Conservation (phyloP, 257 asterid species). For the Coffea eugenioides region DNA sequence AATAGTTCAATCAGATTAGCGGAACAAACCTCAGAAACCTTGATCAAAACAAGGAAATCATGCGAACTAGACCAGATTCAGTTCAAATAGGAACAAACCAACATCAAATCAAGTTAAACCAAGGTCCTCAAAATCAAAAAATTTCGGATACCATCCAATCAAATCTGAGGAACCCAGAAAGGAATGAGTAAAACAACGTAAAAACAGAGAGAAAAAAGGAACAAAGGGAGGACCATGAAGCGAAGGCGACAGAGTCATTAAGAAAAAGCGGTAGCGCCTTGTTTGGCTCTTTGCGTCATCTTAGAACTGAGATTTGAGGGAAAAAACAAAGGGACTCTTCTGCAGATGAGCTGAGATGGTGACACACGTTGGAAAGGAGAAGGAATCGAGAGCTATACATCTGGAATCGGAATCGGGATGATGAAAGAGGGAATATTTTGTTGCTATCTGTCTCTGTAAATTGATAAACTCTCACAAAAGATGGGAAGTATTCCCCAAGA, state of each 20-base stretch:
- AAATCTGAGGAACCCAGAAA: not conserved
- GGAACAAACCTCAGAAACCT: not conserved
- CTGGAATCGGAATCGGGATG: not conserved
- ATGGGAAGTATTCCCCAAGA: not conserved
- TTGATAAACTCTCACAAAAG: too few relatives aligned
- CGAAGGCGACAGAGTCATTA: not conserved
- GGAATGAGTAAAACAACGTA: not conserved
- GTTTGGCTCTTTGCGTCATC: constrained; percentile 1
- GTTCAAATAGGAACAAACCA: not conserved
- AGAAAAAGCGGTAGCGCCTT: not conserved
- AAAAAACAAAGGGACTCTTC: not conserved
- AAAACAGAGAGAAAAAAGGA: not conserved
- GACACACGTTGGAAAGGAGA: not conserved
- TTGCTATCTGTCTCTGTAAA: not conserved
- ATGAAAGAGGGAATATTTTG: not conserved
- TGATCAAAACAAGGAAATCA: too few relatives aligned
- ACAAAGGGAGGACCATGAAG: not conserved
- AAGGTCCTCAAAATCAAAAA: not conserved
- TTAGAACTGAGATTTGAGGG: not conserved
- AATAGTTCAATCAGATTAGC: not conserved
- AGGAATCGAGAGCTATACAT: not conserved
- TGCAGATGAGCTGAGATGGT: not conserved
- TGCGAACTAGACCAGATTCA: too few relatives aligned
- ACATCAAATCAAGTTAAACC: too few relatives aligned
- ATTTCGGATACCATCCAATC: not conserved